Evolutionary conservation across 1,284 basidiomycete species (phyloP), one percentile per base, ranked within the genome.

Genomic region (Sparassis latifolia): DNA sequence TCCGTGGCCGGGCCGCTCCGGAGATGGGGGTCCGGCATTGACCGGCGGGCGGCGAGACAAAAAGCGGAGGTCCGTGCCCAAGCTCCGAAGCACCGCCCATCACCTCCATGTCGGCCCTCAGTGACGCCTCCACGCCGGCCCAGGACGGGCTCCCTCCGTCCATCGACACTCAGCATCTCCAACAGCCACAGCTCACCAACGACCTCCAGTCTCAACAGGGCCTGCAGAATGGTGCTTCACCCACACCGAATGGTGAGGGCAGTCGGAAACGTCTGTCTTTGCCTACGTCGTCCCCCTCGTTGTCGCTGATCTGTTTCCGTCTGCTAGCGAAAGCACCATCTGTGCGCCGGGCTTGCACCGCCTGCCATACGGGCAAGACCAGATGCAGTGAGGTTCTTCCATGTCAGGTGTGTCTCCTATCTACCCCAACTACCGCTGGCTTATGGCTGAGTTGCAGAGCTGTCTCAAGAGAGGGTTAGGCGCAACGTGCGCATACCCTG

Each of bases 301-400:
- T 54, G 56, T 48, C 44, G 45, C 56, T 58, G 46, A 59, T 38
- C 52, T 53, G 52, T 46, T 58, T 30, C 28, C 48, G 56, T 44
- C 56, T 42, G 50, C 53, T 62, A 86, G 85, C 84, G 54, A 87
- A 87, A 68, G 83, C 81, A 44, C 85, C 85, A 42, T 87, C 85
- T 41, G 85, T 88, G 47, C 79, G 85, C 56, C 75, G 86, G 56
- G 85, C 85, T 0, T 88, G 85, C 57, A 77, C 80, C 43, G 82
- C 86, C n/a, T 89, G 86, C 68, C 86, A 89, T 66, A 71, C 83
- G 48, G 86, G 86, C 47, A 89, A 89, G 69, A 89, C 86, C 7
- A 72, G 86, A 57, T 89, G 86, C 60, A 87, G 84, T 58, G 86
- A 89, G 67, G 78, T 80, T 37, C 73, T 89, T 29, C 86, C 86